Evolutionary conservation across 2,329 filamentous ascomycete genomes (phyloP).

Genomic region (Fusarium liriodendri): DNA sequence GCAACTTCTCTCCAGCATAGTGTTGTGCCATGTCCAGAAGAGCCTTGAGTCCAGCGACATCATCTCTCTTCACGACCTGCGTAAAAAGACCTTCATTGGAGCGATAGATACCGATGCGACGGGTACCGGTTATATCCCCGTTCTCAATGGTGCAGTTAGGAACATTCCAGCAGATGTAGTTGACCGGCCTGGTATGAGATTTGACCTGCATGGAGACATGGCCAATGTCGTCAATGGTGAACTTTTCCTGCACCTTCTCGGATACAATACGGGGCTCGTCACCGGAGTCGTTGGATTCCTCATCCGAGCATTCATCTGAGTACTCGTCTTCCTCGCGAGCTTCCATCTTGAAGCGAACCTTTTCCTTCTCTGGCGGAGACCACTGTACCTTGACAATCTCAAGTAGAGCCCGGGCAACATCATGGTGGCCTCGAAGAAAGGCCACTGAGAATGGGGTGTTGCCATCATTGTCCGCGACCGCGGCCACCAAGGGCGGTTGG

Average conservation of each 20-base stretch:
- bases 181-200: constrained; percentile 67
- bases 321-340: constrained; percentile 51
- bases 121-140: constrained; percentile 33
- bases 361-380: constrained; percentile 63
- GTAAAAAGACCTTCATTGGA: constrained; percentile 47
- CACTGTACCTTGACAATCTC: constrained; percentile 79
- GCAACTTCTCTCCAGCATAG: constrained; percentile 53
- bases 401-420: constrained; percentile 73
- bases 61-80: constrained; percentile 64
- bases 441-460: constrained; percentile 76
- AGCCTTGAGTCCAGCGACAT: constrained; percentile 64
- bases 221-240: constrained; percentile 82
- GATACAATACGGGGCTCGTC: constrained; percentile 58
- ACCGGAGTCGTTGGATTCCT: constrained; percentile 43
- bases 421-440: constrained; percentile 72
- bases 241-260: constrained; percentile 72
- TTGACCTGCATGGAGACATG: constrained; percentile 76
- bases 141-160: constrained; percentile 49
- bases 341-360: constrained; percentile 61
- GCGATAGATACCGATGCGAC: background rate
- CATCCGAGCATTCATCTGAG: constrained; percentile 52
- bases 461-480: constrained; percentile 62
- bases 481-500: constrained; percentile 72
- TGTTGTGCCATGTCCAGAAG: constrained; percentile 66
- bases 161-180: constrained; percentile 59